Percentiles rank a stretch among this genome's conserved stretches.
phyloP scores from a whole-genome alignment of 2,329 filamentous ascomycete genomes.

The Aspergillus japonicus region DNA sequence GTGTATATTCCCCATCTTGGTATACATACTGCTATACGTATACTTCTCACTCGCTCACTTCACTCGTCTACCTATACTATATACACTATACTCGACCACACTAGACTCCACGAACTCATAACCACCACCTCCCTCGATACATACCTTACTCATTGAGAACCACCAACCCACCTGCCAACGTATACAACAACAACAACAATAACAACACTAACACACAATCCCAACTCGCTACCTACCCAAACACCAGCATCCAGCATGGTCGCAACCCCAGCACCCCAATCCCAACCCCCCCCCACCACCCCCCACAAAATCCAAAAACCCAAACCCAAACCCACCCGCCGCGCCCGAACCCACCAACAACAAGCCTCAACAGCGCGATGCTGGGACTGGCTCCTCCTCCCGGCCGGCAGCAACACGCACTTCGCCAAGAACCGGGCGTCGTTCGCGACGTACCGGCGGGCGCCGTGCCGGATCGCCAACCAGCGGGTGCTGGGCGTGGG shows the following conservation, averaged over 20 bases:
- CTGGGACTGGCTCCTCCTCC: constrained; percentile 23
- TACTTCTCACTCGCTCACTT: too few relatives aligned
- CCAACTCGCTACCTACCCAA: too few relatives aligned
- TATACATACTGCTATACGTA: too few relatives aligned
- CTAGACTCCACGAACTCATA: too few relatives aligned
- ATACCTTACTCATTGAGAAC: too few relatives aligned
- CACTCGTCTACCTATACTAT: too few relatives aligned
- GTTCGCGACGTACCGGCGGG: constrained; percentile 21
- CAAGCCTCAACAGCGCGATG: constrained; percentile 11
- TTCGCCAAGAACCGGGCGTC: constrained; percentile 24
- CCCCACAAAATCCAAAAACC: background rate
- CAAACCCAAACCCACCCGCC: background rate
- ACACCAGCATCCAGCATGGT: background rate
- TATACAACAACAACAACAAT: too few relatives aligned
- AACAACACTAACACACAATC: too few relatives aligned
- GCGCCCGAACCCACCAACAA: background rate
- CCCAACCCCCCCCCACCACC: background rate
- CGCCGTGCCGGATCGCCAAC: constrained; percentile 18
- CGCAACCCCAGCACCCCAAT: background rate
- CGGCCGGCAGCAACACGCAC: constrained; percentile 19
- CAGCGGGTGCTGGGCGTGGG: constrained; percentile 21
- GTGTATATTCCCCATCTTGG: too few relatives aligned
- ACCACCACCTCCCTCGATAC: too few relatives aligned
- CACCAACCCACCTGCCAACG: too few relatives aligned
- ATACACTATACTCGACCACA: too few relatives aligned